These are phyloP conservation scores for Neurospora hispaniola DNA, from an alignment of 495 filamentous ascomycete genomes.

Conservation along the genomic window DNA sequence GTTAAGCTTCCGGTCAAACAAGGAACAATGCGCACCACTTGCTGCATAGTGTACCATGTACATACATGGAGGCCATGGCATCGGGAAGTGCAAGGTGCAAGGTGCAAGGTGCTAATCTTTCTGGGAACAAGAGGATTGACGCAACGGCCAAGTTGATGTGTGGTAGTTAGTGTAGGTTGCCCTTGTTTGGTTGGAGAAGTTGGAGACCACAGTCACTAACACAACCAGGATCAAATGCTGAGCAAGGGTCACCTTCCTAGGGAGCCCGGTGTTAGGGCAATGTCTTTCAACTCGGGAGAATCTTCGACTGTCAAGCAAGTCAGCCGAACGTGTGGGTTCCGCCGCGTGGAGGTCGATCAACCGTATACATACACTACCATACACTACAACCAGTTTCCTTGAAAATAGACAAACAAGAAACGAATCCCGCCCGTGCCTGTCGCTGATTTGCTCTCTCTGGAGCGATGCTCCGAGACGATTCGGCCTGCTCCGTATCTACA, in stretches of 20 bases:
- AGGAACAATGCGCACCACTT: background rate
- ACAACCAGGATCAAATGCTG: background rate
- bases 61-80: background rate
- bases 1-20: background rate
- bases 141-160: background rate
- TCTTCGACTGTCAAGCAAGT: background rate
- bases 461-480: background rate
- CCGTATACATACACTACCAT: background rate
- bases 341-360: background rate
- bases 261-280: background rate
- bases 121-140: background rate
- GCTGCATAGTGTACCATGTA: background rate
- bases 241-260: background rate
- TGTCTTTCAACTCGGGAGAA: background rate
- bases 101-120: background rate
- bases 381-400: background rate
- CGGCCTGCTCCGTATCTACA: background rate
- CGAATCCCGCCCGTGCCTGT: background rate
- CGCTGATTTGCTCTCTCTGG: background rate
- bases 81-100: background rate
- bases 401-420: background rate
- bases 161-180: background rate
- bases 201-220: background rate
- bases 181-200: background rate
- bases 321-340: background rate